Conservation (phyloP, 75 land plant genomes). For the Chamaecyparis obtusa region DNA sequence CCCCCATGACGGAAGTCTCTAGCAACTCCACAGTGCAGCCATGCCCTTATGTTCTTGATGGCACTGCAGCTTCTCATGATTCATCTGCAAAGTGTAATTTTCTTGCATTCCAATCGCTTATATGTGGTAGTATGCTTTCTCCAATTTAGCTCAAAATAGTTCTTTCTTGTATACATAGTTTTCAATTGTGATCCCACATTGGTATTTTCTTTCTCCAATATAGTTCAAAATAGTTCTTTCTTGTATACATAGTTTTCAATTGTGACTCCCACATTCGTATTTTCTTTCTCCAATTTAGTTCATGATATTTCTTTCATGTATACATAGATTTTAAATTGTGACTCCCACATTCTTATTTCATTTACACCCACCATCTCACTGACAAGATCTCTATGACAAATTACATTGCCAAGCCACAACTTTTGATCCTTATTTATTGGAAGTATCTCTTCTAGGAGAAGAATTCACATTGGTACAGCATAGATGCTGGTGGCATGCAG, state of each 20-base stretch:
- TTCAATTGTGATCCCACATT: not conserved
- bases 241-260: not conserved
- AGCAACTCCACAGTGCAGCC: not conserved
- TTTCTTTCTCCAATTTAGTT: not conserved
- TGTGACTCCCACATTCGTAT: too few species aligned
- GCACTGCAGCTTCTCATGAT: not conserved
- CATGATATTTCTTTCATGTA: too few species aligned
- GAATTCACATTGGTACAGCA: too few species aligned
- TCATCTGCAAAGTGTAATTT: not conserved
- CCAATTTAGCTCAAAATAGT: not conserved
- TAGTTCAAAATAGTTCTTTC: too few species aligned
- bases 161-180: too few species aligned
- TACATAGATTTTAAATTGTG: too few species aligned
- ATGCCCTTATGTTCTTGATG: not conserved
- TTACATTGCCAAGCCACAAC: too few species aligned
- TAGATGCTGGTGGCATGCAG: too few species aligned
- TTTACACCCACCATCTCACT: not conserved
- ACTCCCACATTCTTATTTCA: not conserved
- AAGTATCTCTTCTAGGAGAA: too few species aligned
- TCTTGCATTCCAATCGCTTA: not conserved
- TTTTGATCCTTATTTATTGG: too few species aligned
- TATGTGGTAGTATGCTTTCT: slow-evolving; percentile 2
- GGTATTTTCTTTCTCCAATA: not conserved
- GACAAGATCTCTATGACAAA: too few species aligned
- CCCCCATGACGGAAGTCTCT: not conserved